A percentile compares a stretch with the other conserved stretches of the same genome.
Conservation (phyloP, 495 filamentous ascomycete genomes). For the Tetracladium marchalianum region DNA sequence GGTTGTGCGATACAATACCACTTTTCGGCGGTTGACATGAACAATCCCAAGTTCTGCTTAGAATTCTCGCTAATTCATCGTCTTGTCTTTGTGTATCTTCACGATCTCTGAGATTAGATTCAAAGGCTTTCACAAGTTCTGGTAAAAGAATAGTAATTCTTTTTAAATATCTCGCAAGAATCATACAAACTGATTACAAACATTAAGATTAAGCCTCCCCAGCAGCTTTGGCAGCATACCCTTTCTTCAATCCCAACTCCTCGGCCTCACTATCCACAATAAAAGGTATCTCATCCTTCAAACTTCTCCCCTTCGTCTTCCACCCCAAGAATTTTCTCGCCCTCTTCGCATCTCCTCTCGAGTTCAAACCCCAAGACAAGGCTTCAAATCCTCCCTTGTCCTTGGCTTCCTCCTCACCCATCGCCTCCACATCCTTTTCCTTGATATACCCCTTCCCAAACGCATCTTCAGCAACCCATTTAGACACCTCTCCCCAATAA, state of each 20-base stretch:
- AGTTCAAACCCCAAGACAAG: constrained; percentile 47
- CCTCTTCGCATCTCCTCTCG: constrained; percentile 42
- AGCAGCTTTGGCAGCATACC: constrained; percentile 9
- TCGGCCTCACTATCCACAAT: constrained; percentile 42
- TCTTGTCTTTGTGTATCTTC: no score
- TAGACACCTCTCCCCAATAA: constrained; percentile 57
- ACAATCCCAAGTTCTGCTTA: no score
- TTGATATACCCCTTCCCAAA: constrained; percentile 54
- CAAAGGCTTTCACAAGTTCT: no score
- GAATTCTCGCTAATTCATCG: no score
- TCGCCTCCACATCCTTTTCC: constrained; percentile 36
- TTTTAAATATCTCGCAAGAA: no score
- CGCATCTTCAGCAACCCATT: constrained; percentile 48
- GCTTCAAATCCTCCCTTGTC: constrained; percentile 27
- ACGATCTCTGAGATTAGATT: no score
- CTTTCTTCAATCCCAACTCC: constrained; percentile 22
- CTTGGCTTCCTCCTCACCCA: constrained; percentile 12
- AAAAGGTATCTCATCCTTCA: constrained; percentile 42
- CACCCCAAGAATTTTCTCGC: constrained; percentile 52
- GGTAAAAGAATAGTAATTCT: no score
- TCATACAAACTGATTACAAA: constrained; percentile 31
- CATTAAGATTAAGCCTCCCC: constrained; percentile 17
- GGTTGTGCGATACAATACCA: no score
- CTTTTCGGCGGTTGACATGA: no score
- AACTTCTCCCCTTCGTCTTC: constrained; percentile 35